A percentile compares a stretch with the other conserved stretches of the same genome.
phyloP scores from a whole-genome alignment of 805 yeast genomes.

The Candida vartiovaarae region DNA sequence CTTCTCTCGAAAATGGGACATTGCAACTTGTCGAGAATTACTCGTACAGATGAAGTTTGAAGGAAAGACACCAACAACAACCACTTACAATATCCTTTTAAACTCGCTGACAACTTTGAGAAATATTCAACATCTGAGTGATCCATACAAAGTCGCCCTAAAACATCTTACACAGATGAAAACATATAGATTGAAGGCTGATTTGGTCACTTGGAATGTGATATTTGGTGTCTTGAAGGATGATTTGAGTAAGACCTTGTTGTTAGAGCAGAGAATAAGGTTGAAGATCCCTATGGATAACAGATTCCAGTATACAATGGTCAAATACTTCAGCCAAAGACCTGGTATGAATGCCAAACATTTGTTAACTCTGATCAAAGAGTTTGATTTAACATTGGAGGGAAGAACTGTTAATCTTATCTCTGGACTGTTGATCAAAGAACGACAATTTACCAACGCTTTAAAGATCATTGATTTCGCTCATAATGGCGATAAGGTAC shows the following conservation, averaged over 20 bases:
- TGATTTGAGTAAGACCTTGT: conserved; percentile 25
- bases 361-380: conserved; percentile 10
- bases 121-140: conserved; percentile 23
- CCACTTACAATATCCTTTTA: conserved; percentile 33
- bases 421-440: conserved; percentile 21
- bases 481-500: conserved; percentile 5
- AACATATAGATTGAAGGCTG: conserved; percentile 22
- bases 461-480: conserved; percentile 22
- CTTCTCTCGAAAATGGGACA: conserved; percentile 31
- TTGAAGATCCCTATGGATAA: conserved; percentile 26
- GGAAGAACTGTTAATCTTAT: conserved; percentile 21
- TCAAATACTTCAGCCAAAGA: conserved; percentile 18
- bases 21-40: conserved; percentile 33
- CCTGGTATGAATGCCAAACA: conserved; percentile 6
- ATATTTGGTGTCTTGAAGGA: conserved; percentile 28
- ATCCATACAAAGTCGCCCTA: conserved; percentile 23
- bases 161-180: conserved; percentile 29
- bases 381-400: conserved; percentile 21
- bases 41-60: conserved; percentile 34
- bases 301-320: conserved; percentile 21
- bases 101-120: conserved; percentile 24
- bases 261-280: conserved; percentile 26
- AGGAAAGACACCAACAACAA: conserved; percentile 27
- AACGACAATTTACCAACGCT: conserved; percentile 24
- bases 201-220: conserved; percentile 32